Conservation (phyloP, 208 protist genomes). For the Trypanosoma melophagium region DNA sequence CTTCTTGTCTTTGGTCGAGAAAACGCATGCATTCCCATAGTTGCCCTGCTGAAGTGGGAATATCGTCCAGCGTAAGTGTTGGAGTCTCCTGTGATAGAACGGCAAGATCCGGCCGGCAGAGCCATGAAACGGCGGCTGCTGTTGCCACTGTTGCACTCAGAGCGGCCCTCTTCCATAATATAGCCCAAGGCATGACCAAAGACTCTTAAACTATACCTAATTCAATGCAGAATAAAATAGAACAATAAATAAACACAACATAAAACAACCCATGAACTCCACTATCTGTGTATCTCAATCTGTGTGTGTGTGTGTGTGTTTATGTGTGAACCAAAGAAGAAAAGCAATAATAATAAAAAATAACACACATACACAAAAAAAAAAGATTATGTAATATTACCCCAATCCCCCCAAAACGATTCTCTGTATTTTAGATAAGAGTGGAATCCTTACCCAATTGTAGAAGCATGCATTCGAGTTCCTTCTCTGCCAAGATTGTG, state of each 20-base stretch:
- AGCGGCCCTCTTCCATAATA: constrained; percentile 15
- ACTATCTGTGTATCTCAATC: too few relatives aligned
- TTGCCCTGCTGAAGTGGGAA: neutral
- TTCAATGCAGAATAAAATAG: constrained; percentile 5
- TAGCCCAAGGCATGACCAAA: constrained; percentile 5
- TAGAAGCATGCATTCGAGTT: constrained; percentile 16
- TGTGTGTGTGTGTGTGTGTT: too few relatives aligned
- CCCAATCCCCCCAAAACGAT: neutral
- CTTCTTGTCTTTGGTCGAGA: constrained; percentile 21
- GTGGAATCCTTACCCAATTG: neutral
- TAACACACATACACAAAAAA: too few relatives aligned
- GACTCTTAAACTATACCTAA: neutral
- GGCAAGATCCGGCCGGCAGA: neutral
- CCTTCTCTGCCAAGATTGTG: constrained; percentile 12
- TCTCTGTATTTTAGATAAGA: neutral
- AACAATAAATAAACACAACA: neutral
- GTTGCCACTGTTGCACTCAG: constrained; percentile 17
- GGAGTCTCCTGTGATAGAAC: constrained; percentile 11
- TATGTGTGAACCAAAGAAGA: too few relatives aligned
- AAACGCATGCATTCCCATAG: constrained; percentile 30
- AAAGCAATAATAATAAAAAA: too few relatives aligned
- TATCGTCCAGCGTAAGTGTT: neutral
- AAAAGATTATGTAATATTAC: neutral
- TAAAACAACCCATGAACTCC: too few relatives aligned
- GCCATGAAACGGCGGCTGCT: constrained; percentile 2